Base-by-base conservation (phyloP, 208 protist species). In the Spongospora subterranea region DNA sequence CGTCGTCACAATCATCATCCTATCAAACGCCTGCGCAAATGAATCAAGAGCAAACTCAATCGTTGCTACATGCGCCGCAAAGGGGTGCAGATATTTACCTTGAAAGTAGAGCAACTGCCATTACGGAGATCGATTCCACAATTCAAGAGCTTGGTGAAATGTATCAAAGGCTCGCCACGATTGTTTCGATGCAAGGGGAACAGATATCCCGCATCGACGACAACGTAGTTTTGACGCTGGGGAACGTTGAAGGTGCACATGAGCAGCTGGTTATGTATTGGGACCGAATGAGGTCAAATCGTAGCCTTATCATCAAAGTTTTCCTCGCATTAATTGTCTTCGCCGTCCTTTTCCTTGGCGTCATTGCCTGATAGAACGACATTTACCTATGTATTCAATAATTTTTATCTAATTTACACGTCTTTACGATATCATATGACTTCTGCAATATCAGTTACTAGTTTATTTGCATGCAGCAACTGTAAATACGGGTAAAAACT, bases 221-320 rank as follows among this genome's bases (percentile, higher is more conserved):
- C n/a, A 82, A 82, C n/a, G 40, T 82, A 20, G 71, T 35, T 35
- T 45, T 35, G n/a, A 82, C 71, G 17, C 6, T 82, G 40, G 71
- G 40, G 13, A 82, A 82, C n/a, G 40, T 43, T 6, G 40, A 43
- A 35, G 71, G 35, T n/a, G 71, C 71, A 20, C 71, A 82, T 82
- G 71, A 82, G n/a, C 71, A 82, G n/a, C 71, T 82, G 71, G 71
- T 45, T 35, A 82, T 82, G 35, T 82, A 82, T n/a, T 82, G 71
- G 71, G 35, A 82, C 17, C 6, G 71, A 82, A 82, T 82, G 71
- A 82, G 40, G n/a, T 82, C 71, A 6, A 82, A 82, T 35, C 71
- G 71, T 20, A n/a, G 71, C 6, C 71, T 82, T 20, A 82, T 82
- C 40, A 82, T 82, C n/a, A 82, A 82, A 43, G n/a, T 82, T 35